phyloP scores from a whole-genome alignment of 352 stramenopile species.

The Phytophthora fragariaefolia region DNA sequence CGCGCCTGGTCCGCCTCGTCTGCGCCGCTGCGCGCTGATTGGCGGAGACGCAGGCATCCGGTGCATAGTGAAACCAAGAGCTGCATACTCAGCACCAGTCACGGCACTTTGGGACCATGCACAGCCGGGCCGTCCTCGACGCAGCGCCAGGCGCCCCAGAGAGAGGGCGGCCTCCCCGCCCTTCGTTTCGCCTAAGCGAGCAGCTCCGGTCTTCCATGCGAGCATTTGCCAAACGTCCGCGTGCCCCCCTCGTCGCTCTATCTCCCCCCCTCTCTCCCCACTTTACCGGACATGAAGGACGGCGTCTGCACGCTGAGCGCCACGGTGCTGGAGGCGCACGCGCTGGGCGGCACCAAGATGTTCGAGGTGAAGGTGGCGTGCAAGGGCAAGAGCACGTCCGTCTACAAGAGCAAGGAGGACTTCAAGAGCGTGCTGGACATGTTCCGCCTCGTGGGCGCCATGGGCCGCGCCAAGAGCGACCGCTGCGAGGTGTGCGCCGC shows the following conservation, averaged over 20 bases:
- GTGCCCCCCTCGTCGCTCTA: not conserved
- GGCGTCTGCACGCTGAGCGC: constrained; percentile 50
- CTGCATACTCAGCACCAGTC: constrained; percentile 28
- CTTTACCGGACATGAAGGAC: constrained; percentile 50
- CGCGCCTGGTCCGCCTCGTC: no score
- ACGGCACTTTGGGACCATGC: constrained; percentile 5
- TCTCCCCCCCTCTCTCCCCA: not conserved
- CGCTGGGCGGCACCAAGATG: constrained; percentile 79
- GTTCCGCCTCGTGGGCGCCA: constrained; percentile 80
- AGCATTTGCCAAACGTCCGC: constrained; percentile 35
- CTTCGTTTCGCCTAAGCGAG: constrained; percentile 33
- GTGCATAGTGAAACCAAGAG: constrained; percentile 31
- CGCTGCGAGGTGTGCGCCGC: constrained; percentile 61
- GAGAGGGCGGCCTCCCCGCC: constrained; percentile 25
- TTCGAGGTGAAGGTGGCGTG: constrained; percentile 83
- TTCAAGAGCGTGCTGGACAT: constrained; percentile 85
- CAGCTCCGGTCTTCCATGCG: constrained; percentile 12
- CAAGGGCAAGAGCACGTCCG: constrained; percentile 76
- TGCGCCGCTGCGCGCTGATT: constrained; percentile 16
- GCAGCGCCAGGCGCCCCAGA: constrained; percentile 16
- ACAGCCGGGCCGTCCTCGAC: constrained; percentile 1
- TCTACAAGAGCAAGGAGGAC: constrained; percentile 88
- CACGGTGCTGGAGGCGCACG: constrained; percentile 65
- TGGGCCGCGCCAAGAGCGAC: constrained; percentile 59
- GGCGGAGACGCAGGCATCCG: constrained; percentile 10